Evolutionary conservation across 2,329 filamentous ascomycete genomes (phyloP).

Genomic region (Colletotrichum simmondsii): DNA sequence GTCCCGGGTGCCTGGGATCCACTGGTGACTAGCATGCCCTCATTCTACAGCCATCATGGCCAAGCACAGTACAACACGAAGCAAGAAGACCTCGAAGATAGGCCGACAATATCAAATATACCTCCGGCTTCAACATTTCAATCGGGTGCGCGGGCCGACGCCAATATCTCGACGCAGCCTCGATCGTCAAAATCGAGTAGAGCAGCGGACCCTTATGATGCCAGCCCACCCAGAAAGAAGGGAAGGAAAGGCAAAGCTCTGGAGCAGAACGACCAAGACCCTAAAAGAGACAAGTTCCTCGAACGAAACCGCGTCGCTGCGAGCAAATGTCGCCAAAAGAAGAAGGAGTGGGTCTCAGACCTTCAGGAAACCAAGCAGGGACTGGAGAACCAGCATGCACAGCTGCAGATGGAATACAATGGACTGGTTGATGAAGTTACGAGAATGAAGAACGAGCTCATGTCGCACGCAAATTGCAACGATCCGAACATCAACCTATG

Average conservation of each 20-base stretch:
- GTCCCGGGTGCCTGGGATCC: conserved; percentile 23
- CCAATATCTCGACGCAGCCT: conserved; percentile 12
- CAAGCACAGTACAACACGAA: conserved; percentile 30
- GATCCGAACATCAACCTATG: conserved; percentile 64
- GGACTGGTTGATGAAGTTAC: conserved; percentile 56
- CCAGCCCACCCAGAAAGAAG: conserved; percentile 39
- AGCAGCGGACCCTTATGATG: conserved; percentile 34
- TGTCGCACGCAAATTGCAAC: conserved; percentile 63
- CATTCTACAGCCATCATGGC: conserved; percentile 8
- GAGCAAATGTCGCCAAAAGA: conserved; percentile 79
- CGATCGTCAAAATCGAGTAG: conserved; percentile 27
- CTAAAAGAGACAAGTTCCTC: conserved; percentile 67
- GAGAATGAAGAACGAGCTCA: conserved; percentile 60
- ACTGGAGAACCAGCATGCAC: conserved; percentile 55
- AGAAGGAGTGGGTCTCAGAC: conserved; percentile 64
- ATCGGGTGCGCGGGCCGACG: conserved; percentile 16
- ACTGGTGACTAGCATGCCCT: conserved; percentile 4
- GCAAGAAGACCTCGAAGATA: conserved; percentile 15
- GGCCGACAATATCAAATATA: conserved; percentile 7
- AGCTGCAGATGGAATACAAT: conserved; percentile 56
- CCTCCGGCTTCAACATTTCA: conserved; percentile 10
- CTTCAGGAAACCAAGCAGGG: conserved; percentile 57
- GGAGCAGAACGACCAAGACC: conserved; percentile 43
- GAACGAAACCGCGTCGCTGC: conserved; percentile 79
- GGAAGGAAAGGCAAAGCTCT: conserved; percentile 39